Percentiles rank a stretch among this genome's conserved stretches.
phyloP scores from a whole-genome alignment of 768 basidiomycete species.

The Mycena latifolia region DNA sequence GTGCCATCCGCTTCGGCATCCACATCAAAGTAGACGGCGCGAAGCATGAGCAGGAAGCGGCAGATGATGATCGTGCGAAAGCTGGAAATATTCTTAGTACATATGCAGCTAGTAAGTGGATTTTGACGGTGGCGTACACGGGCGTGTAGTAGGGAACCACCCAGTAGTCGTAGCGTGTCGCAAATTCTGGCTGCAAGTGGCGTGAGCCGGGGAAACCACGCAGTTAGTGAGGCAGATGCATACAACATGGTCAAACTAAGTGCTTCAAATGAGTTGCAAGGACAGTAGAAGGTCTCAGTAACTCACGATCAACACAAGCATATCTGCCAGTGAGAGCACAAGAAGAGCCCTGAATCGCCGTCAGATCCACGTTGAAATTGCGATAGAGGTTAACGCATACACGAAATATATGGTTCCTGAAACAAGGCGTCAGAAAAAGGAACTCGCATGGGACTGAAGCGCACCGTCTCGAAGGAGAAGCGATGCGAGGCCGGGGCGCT shows the following conservation, averaged over 20 bases:
- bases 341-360: constrained; percentile 39
- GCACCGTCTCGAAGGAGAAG: constrained; percentile 42
- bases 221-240: constrained; percentile 9
- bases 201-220: neutral
- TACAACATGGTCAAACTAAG: constrained; percentile 41
- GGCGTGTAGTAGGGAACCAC: constrained; percentile 50
- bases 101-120: too few relatives aligned
- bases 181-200: constrained; percentile 40
- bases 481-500: constrained; percentile 40
- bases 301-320: constrained; percentile 43
- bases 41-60: constrained; percentile 47
- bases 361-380: neutral
- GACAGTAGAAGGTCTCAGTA: neutral
- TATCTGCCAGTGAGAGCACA: constrained; percentile 47
- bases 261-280: neutral
- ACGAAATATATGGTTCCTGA: constrained; percentile 43
- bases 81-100: constrained; percentile 15
- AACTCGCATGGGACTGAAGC: neutral
- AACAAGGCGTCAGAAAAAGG: neutral
- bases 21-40: constrained; percentile 41
- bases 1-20: constrained; percentile 23
- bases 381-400: constrained; percentile 32
- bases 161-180: constrained; percentile 49
- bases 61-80: constrained; percentile 51
- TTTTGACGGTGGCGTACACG: constrained; percentile 39